phyloP scores from a whole-genome alignment of 2,329 filamentous ascomycete species.

The Colletotrichum lupini region DNA sequence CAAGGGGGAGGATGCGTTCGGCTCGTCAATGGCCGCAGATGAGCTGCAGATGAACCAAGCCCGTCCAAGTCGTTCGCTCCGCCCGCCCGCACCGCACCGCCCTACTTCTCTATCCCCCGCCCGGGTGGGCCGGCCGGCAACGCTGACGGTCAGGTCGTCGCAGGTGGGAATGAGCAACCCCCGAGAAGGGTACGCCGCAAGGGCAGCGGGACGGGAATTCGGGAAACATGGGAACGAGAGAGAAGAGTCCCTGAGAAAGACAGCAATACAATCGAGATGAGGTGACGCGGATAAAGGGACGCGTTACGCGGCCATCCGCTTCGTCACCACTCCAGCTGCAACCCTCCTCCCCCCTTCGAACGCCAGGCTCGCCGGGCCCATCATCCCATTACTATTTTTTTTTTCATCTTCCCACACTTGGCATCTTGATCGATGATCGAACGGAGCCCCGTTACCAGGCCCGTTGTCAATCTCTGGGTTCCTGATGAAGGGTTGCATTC shows the following conservation, averaged over 20 bases:
- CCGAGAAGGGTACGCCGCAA: not conserved
- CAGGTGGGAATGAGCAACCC: not conserved
- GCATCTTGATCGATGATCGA: not conserved
- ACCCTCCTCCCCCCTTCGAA: not conserved
- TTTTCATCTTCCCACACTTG: not conserved
- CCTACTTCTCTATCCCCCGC: too few species aligned
- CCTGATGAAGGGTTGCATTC: not conserved
- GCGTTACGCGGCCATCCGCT: constrained; percentile 4
- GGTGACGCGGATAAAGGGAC: constrained; percentile 3
- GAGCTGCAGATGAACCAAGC: not conserved
- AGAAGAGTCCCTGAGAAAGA: not conserved
- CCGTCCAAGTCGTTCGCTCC: not conserved
- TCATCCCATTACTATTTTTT: not conserved
- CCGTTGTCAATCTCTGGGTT: not conserved
- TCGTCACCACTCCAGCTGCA: constrained; percentile 2
- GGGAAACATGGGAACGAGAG: not conserved
- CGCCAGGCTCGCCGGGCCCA: not conserved
- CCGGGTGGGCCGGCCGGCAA: not conserved
- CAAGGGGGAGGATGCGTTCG: not conserved
- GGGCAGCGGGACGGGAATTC: not conserved
- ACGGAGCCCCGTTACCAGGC: not conserved
- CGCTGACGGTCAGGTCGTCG: not conserved
- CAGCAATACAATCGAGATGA: not conserved
- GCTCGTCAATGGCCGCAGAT: not conserved
- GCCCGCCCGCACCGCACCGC: not conserved